Evolutionary conservation across 2,329 filamentous ascomycete species (phyloP), one percentile per base, ranked within the genome.

Genomic region (Fusarium beomiforme): DNA sequence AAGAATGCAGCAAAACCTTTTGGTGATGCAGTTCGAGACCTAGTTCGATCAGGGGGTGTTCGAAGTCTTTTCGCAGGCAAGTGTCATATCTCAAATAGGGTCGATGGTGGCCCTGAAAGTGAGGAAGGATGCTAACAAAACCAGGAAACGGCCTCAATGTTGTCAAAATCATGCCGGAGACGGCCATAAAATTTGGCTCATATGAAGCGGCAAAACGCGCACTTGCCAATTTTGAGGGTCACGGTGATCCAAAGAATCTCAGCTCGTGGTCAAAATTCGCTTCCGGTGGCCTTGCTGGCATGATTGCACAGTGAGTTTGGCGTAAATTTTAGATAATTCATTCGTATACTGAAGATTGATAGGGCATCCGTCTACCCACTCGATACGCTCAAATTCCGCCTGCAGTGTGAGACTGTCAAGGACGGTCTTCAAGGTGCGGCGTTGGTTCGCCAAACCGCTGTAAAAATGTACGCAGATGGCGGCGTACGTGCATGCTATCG

Each of bases 121-220:
- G 21, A 50, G 9, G 21, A 16, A 37, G 34, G 14, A 49, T 43
- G 37, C 51, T 75, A 62, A 77, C 33, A 29, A 61, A 10, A n/a
- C 9, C 75, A 97, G 95, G 96, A 39, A 99, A 99, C 78, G 96
- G 96, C 6, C 85, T 99, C 74, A 99, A 99, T 75, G 94, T 99
- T 5, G 82, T 98, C 77, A 99, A 99, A 81, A 96, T 99, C 67
- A 97, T 98, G 94, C 96, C 96, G 1, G 96, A 99, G 83, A 98
- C 95, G 31, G 95, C 96, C 29, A 97, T 99, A 79, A 97, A 98
- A 82, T 99, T 99, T 80, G 96, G 96, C 66, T 95, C 95, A 23
- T 99, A 98, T 78, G 96, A 99, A 88, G 94, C 94, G 55, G 92
- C 94, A 12, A 99, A 98, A 85, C 91, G 94, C 69, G 89, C 92